Conservation (phyloP, 2,329 filamentous ascomycete species). For the Penicillium sp. region DNA sequence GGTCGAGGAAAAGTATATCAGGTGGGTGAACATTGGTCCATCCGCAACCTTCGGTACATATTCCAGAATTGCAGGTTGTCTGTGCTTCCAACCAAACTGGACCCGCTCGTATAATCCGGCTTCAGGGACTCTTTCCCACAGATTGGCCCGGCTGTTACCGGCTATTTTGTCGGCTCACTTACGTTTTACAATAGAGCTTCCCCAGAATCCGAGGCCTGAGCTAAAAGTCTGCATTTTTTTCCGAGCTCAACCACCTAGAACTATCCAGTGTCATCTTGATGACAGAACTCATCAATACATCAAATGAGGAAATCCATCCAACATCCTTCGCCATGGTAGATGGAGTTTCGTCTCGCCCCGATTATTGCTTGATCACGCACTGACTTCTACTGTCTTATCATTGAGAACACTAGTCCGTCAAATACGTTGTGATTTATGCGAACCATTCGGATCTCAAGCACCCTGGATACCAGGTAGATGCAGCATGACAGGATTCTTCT, state of each 20-base stretch:
- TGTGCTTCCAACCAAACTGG: neutral
- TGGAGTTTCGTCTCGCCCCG: no score
- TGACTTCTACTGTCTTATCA: no score
- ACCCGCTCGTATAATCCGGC: neutral
- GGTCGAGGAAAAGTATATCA: no score
- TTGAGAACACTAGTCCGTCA: neutral
- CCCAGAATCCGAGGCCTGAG: neutral
- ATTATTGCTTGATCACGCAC: no score
- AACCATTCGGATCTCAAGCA: neutral
- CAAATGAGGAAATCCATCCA: no score
- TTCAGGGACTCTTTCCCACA: neutral
- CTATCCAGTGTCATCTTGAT: neutral
- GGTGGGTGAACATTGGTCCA: no score
- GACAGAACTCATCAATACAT: no score
- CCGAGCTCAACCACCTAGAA: neutral
- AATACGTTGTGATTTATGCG: neutral
- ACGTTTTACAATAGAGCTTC: neutral
- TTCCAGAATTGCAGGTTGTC: neutral
- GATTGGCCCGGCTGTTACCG: neutral
- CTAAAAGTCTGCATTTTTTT: neutral
- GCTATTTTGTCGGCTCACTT: neutral
- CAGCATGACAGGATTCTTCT: neutral
- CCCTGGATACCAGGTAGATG: neutral
- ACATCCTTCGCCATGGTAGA: no score
- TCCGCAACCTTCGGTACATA: no score